Percentiles rank a stretch among this genome's conserved stretches.
Evolutionary conservation across 1,284 basidiomycete species (phyloP).

Genomic region (Ceratobasidium sp.): DNA sequence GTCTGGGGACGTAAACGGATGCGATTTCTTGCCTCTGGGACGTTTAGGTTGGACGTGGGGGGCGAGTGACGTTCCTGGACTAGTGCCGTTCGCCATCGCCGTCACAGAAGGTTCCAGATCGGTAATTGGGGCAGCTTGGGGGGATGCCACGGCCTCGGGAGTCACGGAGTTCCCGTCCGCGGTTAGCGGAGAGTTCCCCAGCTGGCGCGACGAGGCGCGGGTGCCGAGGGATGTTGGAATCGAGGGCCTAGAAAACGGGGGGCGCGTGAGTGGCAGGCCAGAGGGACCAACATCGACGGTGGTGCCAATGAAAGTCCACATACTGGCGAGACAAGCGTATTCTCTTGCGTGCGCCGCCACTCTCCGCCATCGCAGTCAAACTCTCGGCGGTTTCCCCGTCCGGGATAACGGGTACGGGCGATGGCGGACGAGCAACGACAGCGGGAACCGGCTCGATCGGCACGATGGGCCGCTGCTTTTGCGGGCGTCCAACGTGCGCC

Average conservation of each 20-base stretch:
- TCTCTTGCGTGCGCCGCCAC: conserved; percentile 30
- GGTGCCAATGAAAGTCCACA: conserved; percentile 1
- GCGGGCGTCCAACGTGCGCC: neutral
- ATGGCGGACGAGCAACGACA: neutral
- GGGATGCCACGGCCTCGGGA: conserved; percentile 15
- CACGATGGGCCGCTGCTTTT: conserved; percentile 6
- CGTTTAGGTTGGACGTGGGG: conserved; percentile 17
- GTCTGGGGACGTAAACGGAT: conserved; percentile 1
- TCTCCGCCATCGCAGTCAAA: conserved; percentile 5
- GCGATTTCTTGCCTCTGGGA: conserved; percentile 37
- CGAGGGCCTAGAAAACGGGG: conserved; percentile 21
- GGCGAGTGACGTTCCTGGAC: conserved; percentile 16
- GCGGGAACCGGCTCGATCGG: neutral
- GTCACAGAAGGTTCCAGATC: conserved; percentile 38
- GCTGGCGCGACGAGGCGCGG: conserved; percentile 17
- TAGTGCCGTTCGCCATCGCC: conserved; percentile 17
- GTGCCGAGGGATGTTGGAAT: conserved; percentile 16
- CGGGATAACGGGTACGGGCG: neutral
- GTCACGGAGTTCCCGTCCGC: conserved; percentile 27
- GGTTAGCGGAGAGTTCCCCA: conserved; percentile 31
- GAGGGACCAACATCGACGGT: neutral
- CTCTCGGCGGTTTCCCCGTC: conserved; percentile 1
- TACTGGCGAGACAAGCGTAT: conserved; percentile 32
- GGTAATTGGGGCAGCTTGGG: conserved; percentile 29
- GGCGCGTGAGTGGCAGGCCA: neutral